Conservation (phyloP, 495 filamentous ascomycete genomes). For the Penicillium chermesinum region DNA sequence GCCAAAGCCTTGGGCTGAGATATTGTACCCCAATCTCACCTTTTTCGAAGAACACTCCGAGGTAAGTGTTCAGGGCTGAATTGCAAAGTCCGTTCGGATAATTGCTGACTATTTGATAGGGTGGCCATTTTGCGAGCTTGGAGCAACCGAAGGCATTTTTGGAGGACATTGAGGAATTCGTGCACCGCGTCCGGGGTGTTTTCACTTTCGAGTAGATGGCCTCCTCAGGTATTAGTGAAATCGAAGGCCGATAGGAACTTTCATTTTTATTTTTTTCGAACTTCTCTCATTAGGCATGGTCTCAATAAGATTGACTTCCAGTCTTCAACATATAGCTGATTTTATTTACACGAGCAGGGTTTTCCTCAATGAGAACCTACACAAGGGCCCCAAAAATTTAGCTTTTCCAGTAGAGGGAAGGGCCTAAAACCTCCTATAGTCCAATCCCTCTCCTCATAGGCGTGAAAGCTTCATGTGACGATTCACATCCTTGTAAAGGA, state of each 20-base stretch:
- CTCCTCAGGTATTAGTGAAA: too few relatives aligned
- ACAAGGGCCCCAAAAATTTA: too few relatives aligned
- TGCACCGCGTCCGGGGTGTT: neutral
- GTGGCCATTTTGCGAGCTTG: conserved; percentile 24
- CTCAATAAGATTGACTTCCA: too few relatives aligned
- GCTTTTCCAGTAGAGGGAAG: too few relatives aligned
- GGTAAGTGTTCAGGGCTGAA: conserved; percentile 14
- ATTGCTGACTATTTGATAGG: conserved; percentile 6
- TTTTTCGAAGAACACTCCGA: conserved; percentile 35
- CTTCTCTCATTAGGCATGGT: too few relatives aligned
- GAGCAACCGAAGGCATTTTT: conserved; percentile 5
- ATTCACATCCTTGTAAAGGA: conserved; percentile 30
- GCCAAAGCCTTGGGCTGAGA: conserved; percentile 40
- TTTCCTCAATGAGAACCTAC: too few relatives aligned
- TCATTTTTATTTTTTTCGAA: too few relatives aligned
- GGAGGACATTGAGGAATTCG: conserved; percentile 19
- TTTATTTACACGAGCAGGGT: too few relatives aligned
- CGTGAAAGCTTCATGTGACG: conserved; percentile 28
- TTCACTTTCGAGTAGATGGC: neutral
- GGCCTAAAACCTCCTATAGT: too few relatives aligned
- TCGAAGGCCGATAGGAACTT: too few relatives aligned
- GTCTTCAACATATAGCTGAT: too few relatives aligned
- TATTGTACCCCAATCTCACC: conserved; percentile 33
- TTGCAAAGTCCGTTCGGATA: neutral
- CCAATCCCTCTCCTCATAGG: neutral